Conservation (phyloP, 164 flowering plant genomes). For the Vitis cinerea region DNA sequence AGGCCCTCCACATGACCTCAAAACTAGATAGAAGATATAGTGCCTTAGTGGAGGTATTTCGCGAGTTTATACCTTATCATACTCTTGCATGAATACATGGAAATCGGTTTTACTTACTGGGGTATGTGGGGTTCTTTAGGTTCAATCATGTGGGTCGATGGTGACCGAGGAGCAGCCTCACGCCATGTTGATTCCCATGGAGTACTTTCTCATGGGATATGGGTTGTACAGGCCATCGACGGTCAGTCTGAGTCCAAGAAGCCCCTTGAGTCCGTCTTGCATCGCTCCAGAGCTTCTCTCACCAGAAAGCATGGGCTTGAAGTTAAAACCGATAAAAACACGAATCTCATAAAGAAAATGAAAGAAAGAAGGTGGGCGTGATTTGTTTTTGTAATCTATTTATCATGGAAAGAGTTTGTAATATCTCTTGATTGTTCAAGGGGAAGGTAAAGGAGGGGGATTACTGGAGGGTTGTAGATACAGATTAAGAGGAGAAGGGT, state of each 20-base stretch:
- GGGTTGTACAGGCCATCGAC: conserved; percentile 35
- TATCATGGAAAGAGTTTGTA: conserved; percentile 3
- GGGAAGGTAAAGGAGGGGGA: neutral
- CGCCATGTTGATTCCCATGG: conserved; percentile 51
- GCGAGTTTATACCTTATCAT: neutral
- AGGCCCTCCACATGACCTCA: conserved; percentile 72
- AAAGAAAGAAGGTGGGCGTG: neutral
- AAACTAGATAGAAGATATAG: conserved; percentile 70
- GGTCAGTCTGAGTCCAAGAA: conserved; percentile 43
- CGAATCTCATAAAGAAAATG: conserved; percentile 14
- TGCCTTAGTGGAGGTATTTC: conserved; percentile 85
- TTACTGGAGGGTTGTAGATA: conserved; percentile 17
- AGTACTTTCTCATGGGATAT: conserved; percentile 52
- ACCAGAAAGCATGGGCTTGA: conserved; percentile 48
- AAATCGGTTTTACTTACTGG: neutral
- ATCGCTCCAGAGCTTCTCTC: conserved; percentile 52
- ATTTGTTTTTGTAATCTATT: conserved; percentile 3
- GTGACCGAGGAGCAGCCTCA: conserved; percentile 63
- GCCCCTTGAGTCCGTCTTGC: conserved; percentile 43
- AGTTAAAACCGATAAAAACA: conserved; percentile 42
- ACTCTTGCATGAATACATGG: neutral
- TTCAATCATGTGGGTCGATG: conserved; percentile 52
- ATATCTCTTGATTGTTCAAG: conserved; percentile 10
- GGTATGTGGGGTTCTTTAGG: conserved; percentile 20
- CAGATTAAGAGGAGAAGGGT: neutral